phyloP scores from a whole-genome alignment of 352 stramenopile genomes.

The Aphanomyces stellatus region DNA sequence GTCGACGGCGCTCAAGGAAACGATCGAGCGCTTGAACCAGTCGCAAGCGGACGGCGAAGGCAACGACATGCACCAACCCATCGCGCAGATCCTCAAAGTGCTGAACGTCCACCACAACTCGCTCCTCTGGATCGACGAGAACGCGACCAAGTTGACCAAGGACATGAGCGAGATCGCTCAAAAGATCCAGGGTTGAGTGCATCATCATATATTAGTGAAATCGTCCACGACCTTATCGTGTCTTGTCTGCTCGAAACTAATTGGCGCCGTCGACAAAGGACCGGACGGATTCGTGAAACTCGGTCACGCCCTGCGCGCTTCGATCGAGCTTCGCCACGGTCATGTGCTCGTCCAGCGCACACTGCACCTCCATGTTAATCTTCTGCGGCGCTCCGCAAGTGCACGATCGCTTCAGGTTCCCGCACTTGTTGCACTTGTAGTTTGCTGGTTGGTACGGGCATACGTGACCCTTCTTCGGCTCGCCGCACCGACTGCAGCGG shows the following conservation, averaged over 20 bases:
- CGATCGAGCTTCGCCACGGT: slow-evolving; percentile 66
- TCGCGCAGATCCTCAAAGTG: slow-evolving; percentile 86
- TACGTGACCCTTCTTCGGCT: slow-evolving; percentile 82
- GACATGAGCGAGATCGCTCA: slow-evolving; percentile 19
- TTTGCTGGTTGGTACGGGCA: slow-evolving; percentile 73
- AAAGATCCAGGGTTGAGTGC: slow-evolving; percentile 10
- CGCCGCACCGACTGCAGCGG: slow-evolving; percentile 72
- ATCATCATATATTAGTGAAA: not conserved
- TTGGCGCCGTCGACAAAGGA: slow-evolving; percentile 18
- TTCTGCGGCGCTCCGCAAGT: slow-evolving; percentile 55
- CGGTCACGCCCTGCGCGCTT: slow-evolving; percentile 53
- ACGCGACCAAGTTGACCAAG: slow-evolving; percentile 29
- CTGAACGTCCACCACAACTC: slow-evolving; percentile 86
- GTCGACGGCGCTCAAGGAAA: slow-evolving; percentile 81
- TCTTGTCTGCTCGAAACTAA: too few relatives aligned
- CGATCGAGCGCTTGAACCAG: slow-evolving; percentile 80
- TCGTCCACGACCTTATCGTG: not conserved
- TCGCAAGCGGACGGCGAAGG: slow-evolving; percentile 59
- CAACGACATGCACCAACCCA: slow-evolving; percentile 65
- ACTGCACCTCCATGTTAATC: slow-evolving; percentile 59
- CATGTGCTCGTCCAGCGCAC: slow-evolving; percentile 77
- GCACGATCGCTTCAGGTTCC: slow-evolving; percentile 66
- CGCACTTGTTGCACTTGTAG: slow-evolving; percentile 73
- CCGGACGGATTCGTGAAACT: slow-evolving; percentile 53
- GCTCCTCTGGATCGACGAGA: slow-evolving; percentile 77